Conservation (phyloP, 257 asterid genomes). For the Cynanchum wilfordii region DNA sequence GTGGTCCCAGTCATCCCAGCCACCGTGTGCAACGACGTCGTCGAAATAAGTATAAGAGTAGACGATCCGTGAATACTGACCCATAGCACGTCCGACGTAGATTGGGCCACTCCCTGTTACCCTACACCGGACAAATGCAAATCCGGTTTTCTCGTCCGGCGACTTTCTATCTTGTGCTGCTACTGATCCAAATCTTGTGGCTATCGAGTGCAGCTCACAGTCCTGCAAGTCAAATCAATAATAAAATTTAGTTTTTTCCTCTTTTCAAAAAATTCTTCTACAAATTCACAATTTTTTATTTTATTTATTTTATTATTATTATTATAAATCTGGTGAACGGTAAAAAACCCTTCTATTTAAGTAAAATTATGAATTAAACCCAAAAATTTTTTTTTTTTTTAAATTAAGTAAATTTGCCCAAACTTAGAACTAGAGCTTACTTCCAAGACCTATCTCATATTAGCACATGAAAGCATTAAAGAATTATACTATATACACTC, state of each 20-base stretch:
- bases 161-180: slow-evolving; percentile 74
- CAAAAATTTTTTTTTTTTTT: no score
- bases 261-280: no score
- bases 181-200: slow-evolving; percentile 70
- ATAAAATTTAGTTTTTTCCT: background rate
- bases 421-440: no score
- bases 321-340: no score
- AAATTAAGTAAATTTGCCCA: no score
- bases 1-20: slow-evolving; percentile 96
- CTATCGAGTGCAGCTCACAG: slow-evolving; percentile 78
- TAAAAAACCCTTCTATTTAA: no score
- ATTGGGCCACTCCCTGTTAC: slow-evolving; percentile 75
- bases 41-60: slow-evolving; percentile 67
- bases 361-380: no score
- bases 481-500: no score
- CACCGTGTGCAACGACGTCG: slow-evolving; percentile 75
- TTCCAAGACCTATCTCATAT: no score
- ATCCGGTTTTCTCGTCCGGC: slow-evolving; percentile 61
- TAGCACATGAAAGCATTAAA: no score
- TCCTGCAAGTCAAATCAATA: slow-evolving; percentile 33
- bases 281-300: no score
- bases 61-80: slow-evolving; percentile 75
- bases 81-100: slow-evolving; percentile 94
- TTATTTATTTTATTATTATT: no score
- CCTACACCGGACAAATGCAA: slow-evolving; percentile 59